Evolutionary conservation across 2,329 filamentous ascomycete genomes (phyloP).

Genomic region (Colletotrichum gloeosporioides): DNA sequence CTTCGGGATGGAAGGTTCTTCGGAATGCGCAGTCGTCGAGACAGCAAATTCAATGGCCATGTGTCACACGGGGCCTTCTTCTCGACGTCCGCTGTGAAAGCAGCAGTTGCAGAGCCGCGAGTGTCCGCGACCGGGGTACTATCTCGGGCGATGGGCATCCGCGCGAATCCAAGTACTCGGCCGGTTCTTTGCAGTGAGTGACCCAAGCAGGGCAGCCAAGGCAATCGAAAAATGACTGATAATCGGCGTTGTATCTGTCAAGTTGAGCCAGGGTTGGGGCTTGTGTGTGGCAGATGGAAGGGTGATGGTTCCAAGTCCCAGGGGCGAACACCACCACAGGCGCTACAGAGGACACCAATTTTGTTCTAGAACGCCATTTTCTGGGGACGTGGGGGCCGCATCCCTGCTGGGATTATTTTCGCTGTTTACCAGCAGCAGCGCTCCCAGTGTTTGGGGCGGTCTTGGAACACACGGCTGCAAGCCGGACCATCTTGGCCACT

Average conservation of each 20-base stretch:
- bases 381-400: constrained; percentile 20
- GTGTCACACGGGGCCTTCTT: neutral
- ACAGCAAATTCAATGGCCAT: neutral
- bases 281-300: neutral
- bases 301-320: constrained; percentile 7
- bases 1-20: constrained; percentile 1
- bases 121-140: neutral
- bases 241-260: neutral
- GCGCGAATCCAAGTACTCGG: constrained; percentile 7
- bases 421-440: neutral
- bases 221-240: neutral
- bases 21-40: neutral
- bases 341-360: constrained; percentile 2
- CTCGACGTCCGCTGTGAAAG: neutral
- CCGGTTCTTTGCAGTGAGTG: neutral
- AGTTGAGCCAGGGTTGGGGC: neutral
- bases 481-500: neutral
- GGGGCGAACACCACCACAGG: constrained; percentile 9
- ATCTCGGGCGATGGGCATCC: neutral
- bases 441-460: neutral
- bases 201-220: neutral
- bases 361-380: constrained; percentile 23
- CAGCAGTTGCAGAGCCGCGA: neutral
- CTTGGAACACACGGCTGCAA: neutral
- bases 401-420: constrained; percentile 18